phyloP scores from a whole-genome alignment of 2,329 filamentous ascomycete genomes.

The Xylaria sp. region DNA sequence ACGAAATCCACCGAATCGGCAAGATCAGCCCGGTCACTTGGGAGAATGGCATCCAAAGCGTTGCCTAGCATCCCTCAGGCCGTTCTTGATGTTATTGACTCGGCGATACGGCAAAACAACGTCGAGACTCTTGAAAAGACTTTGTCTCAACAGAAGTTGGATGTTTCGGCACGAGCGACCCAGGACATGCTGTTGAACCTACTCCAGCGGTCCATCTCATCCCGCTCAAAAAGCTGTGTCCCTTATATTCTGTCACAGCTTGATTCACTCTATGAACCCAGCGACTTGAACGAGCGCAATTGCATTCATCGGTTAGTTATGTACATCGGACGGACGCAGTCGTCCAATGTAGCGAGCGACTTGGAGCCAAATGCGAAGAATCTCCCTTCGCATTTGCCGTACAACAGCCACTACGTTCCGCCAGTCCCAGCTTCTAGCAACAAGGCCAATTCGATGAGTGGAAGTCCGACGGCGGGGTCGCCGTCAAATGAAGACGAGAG shows the following conservation, averaged over 20 bases:
- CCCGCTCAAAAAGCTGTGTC: slow-evolving; percentile 63
- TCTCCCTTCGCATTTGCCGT: slow-evolving; percentile 45
- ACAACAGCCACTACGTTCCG: slow-evolving; percentile 69
- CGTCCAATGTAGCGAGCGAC: slow-evolving; percentile 40
- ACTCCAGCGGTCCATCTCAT: slow-evolving; percentile 70
- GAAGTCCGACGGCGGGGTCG: slow-evolving; percentile 58
- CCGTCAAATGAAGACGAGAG: slow-evolving; percentile 65
- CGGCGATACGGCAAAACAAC: slow-evolving; percentile 65
- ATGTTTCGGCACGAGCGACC: slow-evolving; percentile 47
- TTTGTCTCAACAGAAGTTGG: slow-evolving; percentile 53
- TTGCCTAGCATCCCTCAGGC: slow-evolving; percentile 65
- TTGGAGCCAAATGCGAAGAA: slow-evolving; percentile 47
- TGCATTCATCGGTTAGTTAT: slow-evolving; percentile 91
- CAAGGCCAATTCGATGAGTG: slow-evolving; percentile 50
- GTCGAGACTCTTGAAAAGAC: slow-evolving; percentile 49
- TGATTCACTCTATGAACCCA: slow-evolving; percentile 71
- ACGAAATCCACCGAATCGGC: slow-evolving; percentile 67
- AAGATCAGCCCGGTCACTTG: slow-evolving; percentile 64
- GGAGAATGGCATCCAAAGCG: slow-evolving; percentile 69
- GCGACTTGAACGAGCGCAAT: slow-evolving; percentile 92
- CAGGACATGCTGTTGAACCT: slow-evolving; percentile 73
- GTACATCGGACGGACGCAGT: slow-evolving; percentile 74
- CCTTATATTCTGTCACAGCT: slow-evolving; percentile 64
- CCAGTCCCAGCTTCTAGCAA: slow-evolving; percentile 62
- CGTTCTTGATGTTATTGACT: slow-evolving; percentile 66